A percentile compares a stretch with the other conserved stretches of the same genome.
These are phyloP conservation scores for Hymenoscyphus albidus DNA, from an alignment of 2,329 filamentous ascomycete genomes.

Conservation along the genomic window DNA sequence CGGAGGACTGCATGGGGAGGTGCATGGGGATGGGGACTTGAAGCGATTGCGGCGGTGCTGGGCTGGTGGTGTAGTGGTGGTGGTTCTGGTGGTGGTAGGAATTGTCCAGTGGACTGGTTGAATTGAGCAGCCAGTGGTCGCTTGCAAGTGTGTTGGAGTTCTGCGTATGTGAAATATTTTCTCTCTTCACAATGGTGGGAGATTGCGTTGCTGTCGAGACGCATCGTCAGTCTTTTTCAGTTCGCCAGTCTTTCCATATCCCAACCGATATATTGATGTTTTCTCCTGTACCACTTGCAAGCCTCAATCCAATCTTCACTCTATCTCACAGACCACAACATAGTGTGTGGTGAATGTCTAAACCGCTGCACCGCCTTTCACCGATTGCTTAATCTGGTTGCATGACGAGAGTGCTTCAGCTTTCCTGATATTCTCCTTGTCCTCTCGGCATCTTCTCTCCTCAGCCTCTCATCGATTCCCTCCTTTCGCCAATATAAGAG, in stretches of 20 bases:
- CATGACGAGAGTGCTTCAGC: neutral
- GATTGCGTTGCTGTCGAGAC: conserved; percentile 10
- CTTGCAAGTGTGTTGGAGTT: conserved; percentile 1
- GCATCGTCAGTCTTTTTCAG: neutral
- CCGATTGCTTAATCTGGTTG: neutral
- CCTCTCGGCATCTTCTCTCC: neutral
- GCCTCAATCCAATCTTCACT: neutral
- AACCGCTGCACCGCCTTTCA: neutral
- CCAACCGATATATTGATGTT: too few species aligned
- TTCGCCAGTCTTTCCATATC: neutral
- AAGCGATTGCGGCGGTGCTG: conserved; percentile 10
- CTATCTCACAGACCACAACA: too few species aligned
- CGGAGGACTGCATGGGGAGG: conserved; percentile 8
- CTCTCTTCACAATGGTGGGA: conserved; percentile 15
- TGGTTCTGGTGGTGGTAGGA: neutral
- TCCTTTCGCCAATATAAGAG: neutral
- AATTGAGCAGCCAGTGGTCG: conserved; percentile 11
- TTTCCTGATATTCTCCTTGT: neutral
- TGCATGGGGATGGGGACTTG: neutral
- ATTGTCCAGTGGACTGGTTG: conserved; percentile 7
- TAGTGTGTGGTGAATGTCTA: neutral
- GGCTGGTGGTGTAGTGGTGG: neutral
- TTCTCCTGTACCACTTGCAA: neutral
- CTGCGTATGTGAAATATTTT: conserved; percentile 10
- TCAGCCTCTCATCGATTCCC: neutral